Evolutionary conservation across 306 rosid species (phyloP).

Genomic region (Abrus precatorius): DNA sequence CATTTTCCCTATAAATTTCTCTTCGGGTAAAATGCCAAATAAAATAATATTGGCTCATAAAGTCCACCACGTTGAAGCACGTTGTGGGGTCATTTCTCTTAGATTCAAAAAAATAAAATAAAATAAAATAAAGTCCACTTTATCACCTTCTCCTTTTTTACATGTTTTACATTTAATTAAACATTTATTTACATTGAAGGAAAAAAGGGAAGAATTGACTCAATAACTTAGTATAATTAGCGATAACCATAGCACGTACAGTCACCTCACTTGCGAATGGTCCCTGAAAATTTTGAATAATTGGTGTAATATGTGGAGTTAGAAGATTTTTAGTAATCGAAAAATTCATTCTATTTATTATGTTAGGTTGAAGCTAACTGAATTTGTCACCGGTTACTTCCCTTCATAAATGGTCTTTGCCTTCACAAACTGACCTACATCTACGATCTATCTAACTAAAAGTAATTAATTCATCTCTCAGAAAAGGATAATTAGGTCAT

Average conservation of each 20-base stretch:
- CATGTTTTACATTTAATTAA: conserved; percentile 24
- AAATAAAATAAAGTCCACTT: conserved; percentile 46
- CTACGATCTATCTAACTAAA: conserved; percentile 38
- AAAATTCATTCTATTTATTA: conserved; percentile 63
- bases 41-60: conserved; percentile 53
- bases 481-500: not conserved
- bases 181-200: conserved; percentile 22
- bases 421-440: conserved; percentile 50
- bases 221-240: conserved; percentile 39
- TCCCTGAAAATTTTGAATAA: conserved; percentile 51
- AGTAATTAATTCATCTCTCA: conserved; percentile 32
- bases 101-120: conserved; percentile 26
- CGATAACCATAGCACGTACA: conserved; percentile 29
- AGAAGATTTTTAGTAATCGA: conserved; percentile 43
- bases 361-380: conserved; percentile 72
- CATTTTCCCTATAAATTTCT: not conserved
- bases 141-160: conserved; percentile 39
- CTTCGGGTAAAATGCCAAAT: conserved; percentile 45
- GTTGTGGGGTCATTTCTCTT: conserved; percentile 70
- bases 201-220: conserved; percentile 31
- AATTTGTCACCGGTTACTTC: conserved; percentile 57
- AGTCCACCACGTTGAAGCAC: conserved; percentile 79
- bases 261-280: conserved; percentile 51
- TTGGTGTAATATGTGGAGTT: conserved; percentile 49
- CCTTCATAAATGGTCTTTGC: conserved; percentile 68